These are phyloP conservation scores for Moringa oleifera DNA, from an alignment of 345 rosid genomes.

Conservation along the genomic window DNA sequence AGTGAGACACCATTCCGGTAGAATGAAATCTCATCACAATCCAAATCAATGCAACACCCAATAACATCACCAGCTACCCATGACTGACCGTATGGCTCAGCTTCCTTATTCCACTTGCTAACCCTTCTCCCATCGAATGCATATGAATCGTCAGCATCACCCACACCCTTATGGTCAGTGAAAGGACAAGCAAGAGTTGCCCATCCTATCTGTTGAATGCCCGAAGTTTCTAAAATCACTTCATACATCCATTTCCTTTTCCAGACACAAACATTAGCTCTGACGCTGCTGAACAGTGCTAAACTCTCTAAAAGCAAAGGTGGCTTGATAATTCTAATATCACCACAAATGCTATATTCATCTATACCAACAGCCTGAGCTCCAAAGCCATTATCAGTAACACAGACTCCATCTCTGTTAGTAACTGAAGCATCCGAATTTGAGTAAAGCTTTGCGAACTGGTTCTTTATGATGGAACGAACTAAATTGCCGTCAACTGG, in stretches of 20 bases:
- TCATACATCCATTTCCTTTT: constrained; percentile 99
- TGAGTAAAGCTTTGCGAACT: constrained; percentile 30
- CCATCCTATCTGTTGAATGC: constrained; percentile 95
- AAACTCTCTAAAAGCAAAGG: constrained; percentile 86
- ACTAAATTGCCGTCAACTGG: constrained; percentile 43
- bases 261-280: constrained; percentile 90
- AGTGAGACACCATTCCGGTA: constrained; percentile 78
- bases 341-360: constrained; percentile 73
- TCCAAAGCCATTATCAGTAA: constrained; percentile 44
- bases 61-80: constrained; percentile 95
- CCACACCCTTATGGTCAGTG: constrained; percentile 90
- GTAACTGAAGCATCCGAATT: constrained; percentile 19
- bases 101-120: constrained; percentile 81
- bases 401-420: constrained; percentile 52
- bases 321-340: constrained; percentile 52
- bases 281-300: constrained; percentile 76
- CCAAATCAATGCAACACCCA: constrained; percentile 88
- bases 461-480: constrained; percentile 45
- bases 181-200: constrained; percentile 86
- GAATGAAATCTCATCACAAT: constrained; percentile 64
- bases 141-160: constrained; percentile 97
- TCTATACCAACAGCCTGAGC: constrained; percentile 55
- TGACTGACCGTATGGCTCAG: constrained; percentile 73
- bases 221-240: constrained; percentile 86
- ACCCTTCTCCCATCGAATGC: constrained; percentile 97